phyloP scores from a whole-genome alignment of 2,329 filamentous ascomycete species.

The Ophiostoma tasmaniense region DNA sequence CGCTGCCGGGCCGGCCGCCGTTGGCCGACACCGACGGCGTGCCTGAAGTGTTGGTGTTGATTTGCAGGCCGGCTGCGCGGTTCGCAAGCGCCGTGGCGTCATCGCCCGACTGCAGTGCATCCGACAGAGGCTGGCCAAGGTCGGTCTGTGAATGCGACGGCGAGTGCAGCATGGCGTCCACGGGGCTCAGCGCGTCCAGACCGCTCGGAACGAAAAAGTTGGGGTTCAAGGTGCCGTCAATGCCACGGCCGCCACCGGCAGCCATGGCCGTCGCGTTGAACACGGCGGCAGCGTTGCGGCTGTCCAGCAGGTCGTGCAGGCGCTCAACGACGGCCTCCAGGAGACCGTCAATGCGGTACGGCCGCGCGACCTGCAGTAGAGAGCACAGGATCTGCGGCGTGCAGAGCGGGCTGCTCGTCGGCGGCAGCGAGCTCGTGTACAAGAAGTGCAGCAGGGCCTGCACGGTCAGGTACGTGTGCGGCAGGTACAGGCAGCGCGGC shows the following conservation, averaged over 20 bases:
- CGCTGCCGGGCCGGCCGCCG: constrained; percentile 35
- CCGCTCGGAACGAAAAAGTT: constrained; percentile 51
- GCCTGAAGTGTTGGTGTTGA: constrained; percentile 38
- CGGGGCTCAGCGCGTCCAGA: constrained; percentile 33
- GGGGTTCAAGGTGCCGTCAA: constrained; percentile 57
- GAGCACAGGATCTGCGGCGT: constrained; percentile 95
- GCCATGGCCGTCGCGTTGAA: constrained; percentile 99
- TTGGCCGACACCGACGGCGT: constrained; percentile 26
- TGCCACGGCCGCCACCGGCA: constrained; percentile 80
- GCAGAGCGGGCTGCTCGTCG: constrained; percentile 66
- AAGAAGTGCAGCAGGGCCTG: constrained; percentile 87
- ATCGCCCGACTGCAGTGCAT: constrained; percentile 16
- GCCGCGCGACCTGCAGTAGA: constrained; percentile 82
- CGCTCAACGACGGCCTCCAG: constrained; percentile 88
- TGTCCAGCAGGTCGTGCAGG: constrained; percentile 81
- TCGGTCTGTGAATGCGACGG: constrained; percentile 4
- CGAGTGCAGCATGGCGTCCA: constrained; percentile 19
- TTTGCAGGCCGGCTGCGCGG: constrained; percentile 35
- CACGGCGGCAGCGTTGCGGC: constrained; percentile 87
- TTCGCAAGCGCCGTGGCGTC: constrained; percentile 27
- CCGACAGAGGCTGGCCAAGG: background rate
- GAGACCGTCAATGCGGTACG: constrained; percentile 87
- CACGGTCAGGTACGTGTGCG: constrained; percentile 82
- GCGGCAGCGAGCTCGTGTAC: constrained; percentile 83
- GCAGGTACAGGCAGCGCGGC: constrained; percentile 82